Base-by-base conservation (phyloP, 768 basidiomycete species). In the Lyophyllum shimeji region DNA sequence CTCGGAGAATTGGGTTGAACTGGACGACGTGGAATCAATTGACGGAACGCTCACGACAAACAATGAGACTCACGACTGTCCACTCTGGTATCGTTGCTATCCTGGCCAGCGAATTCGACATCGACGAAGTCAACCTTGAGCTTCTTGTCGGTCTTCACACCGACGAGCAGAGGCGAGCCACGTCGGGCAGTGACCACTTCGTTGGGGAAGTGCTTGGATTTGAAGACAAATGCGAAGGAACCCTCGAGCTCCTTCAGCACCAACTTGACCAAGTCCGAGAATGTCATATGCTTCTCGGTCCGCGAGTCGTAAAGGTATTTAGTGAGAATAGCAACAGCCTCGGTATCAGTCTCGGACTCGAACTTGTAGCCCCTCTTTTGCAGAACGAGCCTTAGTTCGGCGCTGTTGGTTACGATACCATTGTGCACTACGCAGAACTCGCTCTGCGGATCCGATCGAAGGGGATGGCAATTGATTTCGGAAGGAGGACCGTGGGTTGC, bases 111-210 rank as follows among this genome's bases (percentile, higher is more conserved):
- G 65, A 98, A 86, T 71, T 98, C 95, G 54, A 99, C 97, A 74
- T 98, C 97, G 46, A 99, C 96, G 64, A 99, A 98, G 76, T 99
- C 97, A 37, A 98, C 96, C 80, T 99, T 99, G 66, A 99, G 83
- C 75, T 98, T 98, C 82, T 97, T 95, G 71, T 99, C 96, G 17
- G 97, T 98, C 87, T 98, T 98, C 69, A 99, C 96, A 76, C 97
- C 97, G 67, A 99, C 85, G 55, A 98, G 75, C 27, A 99, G 85
- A 25, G 97, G 97, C 13, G 96, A 98, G 63, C 97, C 97, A 66
- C 97, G 91, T 64, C 95, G 94, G 55, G 95, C 94, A 49, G 92
- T 91, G 59, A 98, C 95, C 60, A 95, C 84, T 71, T 98, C 92
- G 63, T 96, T 91, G 42, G 97, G 97, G 81, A 85, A 99, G 77